Conservation (phyloP, 345 rosid species). For the Eucalyptus curtisii region DNA sequence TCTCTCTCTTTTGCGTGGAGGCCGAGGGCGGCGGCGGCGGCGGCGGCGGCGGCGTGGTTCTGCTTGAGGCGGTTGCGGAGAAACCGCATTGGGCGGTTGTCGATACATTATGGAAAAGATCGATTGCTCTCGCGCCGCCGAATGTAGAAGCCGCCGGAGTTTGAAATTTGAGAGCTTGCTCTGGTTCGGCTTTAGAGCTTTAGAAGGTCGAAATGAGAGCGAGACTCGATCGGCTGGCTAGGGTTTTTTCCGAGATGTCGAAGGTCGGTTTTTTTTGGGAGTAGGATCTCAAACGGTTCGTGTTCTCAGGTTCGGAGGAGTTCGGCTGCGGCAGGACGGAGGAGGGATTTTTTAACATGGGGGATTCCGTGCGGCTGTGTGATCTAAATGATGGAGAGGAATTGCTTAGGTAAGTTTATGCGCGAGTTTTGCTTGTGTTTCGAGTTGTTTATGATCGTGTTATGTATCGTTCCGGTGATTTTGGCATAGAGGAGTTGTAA, state of each 20-base stretch:
- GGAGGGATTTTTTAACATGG: not conserved
- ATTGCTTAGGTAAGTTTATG: not conserved
- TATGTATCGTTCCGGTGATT: not conserved
- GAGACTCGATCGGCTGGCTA: not conserved
- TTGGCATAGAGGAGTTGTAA: not conserved
- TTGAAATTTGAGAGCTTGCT: not conserved
- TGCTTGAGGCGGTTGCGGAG: not conserved
- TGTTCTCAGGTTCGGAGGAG: not conserved
- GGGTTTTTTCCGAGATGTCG: not conserved
- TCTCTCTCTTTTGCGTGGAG: not conserved
- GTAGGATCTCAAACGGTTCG: not conserved
- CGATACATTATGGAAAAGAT: not conserved
- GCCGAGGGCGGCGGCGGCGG: not conserved
- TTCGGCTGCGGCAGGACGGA: not conserved
- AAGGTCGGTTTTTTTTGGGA: not conserved
- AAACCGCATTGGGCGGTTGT: not conserved
- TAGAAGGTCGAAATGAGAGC: not conserved
- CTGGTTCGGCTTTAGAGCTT: not conserved
- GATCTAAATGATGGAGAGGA: not conserved
- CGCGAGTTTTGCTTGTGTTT: not conserved
- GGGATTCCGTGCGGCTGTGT: rapidly evolving
- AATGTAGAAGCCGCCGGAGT: not conserved
- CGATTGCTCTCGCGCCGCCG: not conserved
- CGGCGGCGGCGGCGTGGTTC: not conserved
- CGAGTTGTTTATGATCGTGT: not conserved